Evolutionary conservation across 345 rosid species (phyloP).

Genomic region (Hirschfeldia incana): DNA sequence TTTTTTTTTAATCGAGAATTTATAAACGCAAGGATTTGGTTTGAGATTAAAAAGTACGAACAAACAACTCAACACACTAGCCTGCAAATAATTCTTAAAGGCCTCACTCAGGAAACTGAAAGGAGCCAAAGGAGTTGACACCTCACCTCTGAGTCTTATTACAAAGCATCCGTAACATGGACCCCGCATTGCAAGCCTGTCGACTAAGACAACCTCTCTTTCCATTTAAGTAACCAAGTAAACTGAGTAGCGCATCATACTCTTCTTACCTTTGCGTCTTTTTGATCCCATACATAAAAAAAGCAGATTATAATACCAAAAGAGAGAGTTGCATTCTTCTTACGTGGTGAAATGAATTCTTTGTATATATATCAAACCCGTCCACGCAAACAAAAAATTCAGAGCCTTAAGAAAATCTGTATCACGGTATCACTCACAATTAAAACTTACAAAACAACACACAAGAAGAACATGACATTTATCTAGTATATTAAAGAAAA

Average conservation of each 20-base stretch:
- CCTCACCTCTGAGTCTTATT: no score
- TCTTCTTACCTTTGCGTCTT: not conserved
- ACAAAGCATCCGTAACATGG: no score
- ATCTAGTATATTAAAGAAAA: not conserved
- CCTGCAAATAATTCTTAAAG: no score
- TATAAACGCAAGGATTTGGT: not conserved
- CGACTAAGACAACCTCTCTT: no score
- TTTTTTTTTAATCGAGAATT: not conserved
- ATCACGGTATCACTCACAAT: not conserved
- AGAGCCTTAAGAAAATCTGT: not conserved
- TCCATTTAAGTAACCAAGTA: no score
- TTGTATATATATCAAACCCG: not conserved
- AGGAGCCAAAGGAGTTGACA: no score
- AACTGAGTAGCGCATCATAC: no score
- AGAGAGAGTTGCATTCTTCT: not conserved
- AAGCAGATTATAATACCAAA: not conserved
- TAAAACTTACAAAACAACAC: not conserved
- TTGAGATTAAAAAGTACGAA: not conserved
- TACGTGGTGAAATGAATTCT: not conserved
- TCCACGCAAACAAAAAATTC: not conserved
- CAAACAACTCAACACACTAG: not conserved
- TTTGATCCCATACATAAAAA: no score
- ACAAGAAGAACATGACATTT: not conserved
- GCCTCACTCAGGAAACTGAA: no score
- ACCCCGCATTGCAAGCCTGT: no score